Conservation (phyloP, 345 rosid genomes). For the Populus deltoides region DNA sequence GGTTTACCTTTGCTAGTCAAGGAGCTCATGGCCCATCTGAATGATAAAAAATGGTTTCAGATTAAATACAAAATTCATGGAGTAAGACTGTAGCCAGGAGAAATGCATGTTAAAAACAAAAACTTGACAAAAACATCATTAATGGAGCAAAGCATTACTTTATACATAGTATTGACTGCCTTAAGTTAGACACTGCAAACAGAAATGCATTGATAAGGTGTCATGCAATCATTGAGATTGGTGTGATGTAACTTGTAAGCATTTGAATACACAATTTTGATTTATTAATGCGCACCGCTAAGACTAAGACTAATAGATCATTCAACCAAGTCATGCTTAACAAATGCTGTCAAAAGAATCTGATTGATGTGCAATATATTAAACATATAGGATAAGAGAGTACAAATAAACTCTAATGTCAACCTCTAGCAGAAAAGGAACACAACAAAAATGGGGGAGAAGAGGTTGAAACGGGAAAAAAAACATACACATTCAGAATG, state of each 20-base stretch:
- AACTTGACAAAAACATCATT: neutral
- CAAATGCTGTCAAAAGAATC: neutral
- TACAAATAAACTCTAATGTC: neutral
- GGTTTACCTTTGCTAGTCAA: conserved; percentile 91
- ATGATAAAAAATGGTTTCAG: neutral
- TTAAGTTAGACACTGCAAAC: neutral
- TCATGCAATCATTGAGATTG: neutral
- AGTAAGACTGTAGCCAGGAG: neutral
- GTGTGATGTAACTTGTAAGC: neutral
- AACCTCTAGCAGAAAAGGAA: neutral
- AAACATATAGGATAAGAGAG: neutral
- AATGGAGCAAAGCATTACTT: neutral
- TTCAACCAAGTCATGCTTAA: neutral
- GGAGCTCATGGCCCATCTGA: conserved; percentile 99
- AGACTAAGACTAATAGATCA: neutral
- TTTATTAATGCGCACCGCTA: neutral
- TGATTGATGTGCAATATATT: neutral
- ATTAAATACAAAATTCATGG: neutral
- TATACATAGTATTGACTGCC: neutral
- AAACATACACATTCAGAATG: neutral
- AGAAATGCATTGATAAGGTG: neutral
- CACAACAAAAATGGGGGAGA: neutral
- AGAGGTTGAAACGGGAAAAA: neutral
- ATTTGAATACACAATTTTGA: neutral
- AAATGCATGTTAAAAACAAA: neutral